These are phyloP conservation scores for Sporopachydermia quercuum DNA, from an alignment of 805 yeast genomes.

Conservation along the genomic window DNA sequence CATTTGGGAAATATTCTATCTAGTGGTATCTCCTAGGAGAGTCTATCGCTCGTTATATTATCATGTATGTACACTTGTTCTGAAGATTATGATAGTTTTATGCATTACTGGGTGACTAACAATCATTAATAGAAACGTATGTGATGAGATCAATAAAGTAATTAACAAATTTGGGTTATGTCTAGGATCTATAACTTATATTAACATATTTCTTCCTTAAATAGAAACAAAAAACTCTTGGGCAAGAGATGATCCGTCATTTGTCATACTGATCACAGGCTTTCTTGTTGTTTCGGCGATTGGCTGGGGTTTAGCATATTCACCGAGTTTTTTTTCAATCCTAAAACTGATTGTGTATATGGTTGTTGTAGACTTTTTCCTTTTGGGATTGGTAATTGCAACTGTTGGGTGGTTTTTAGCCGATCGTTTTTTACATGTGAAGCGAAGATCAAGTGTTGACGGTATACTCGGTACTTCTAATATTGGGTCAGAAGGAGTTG, in stretches of 20 bases:
- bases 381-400: conserved; percentile 54
- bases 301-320: conserved; percentile 82
- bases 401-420: conserved; percentile 62
- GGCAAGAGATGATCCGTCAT: conserved; percentile 89
- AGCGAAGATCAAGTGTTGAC: conserved; percentile 11
- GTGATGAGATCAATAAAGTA: no score
- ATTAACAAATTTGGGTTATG: no score
- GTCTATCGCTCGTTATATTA: conserved; percentile 74
- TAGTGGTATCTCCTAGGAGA: conserved; percentile 61
- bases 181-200: no score
- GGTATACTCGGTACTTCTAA: conserved; percentile 9
- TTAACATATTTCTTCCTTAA: no score
- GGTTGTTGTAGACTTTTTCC: conserved; percentile 73
- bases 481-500: conserved; percentile 13
- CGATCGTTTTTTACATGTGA: conserved; percentile 42
- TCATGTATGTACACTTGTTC: conserved; percentile 31
- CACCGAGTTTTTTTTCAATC: conserved; percentile 46
- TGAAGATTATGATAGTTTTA: no score
- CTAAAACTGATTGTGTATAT: conserved; percentile 58
- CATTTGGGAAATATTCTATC: conserved; percentile 73
- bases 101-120: not conserved
- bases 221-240: conserved; percentile 66
- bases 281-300: conserved; percentile 61
- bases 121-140: not conserved
- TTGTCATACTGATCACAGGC: conserved; percentile 54